Evolutionary conservation across 768 basidiomycete species (phyloP).

Genomic region (Trametes elegans): DNA sequence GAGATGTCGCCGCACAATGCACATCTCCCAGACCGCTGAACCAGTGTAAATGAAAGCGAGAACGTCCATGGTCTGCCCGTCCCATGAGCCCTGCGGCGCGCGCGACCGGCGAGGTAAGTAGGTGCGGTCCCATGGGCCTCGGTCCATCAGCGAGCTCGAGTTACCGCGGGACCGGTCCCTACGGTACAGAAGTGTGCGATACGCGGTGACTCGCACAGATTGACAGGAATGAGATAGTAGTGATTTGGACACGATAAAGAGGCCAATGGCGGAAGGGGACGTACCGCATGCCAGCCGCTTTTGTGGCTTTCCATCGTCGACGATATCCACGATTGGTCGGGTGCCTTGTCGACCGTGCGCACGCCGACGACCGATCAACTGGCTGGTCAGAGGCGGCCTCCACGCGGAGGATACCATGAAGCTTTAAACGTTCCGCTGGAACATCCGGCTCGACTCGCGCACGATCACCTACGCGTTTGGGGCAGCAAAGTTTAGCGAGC

Average conservation of each 20-base stretch:
- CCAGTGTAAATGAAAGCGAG: slow-evolving; percentile 1
- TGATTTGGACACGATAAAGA: slow-evolving; percentile 7
- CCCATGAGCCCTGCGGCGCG: neutral
- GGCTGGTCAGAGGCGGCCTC: neutral
- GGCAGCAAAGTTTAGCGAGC: slow-evolving; percentile 12
- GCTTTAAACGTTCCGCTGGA: slow-evolving; percentile 28
- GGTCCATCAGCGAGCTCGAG: neutral
- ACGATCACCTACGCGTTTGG: slow-evolving; percentile 6
- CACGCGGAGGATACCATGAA: slow-evolving; percentile 28
- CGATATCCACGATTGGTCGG: neutral
- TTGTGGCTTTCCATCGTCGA: neutral
- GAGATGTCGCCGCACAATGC: slow-evolving; percentile 4
- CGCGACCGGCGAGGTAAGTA: neutral
- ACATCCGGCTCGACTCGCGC: slow-evolving; percentile 6
- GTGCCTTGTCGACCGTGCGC: neutral
- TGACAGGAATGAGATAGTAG: slow-evolving; percentile 10
- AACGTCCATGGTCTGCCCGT: neutral
- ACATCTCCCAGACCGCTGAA: neutral
- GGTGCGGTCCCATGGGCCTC: neutral
- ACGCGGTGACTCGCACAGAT: slow-evolving; percentile 5
- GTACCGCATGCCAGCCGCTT: neutral
- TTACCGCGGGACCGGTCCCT: neutral
- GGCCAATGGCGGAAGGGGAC: neutral
- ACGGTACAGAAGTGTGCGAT: neutral
- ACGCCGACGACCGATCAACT: slow-evolving; percentile 17